Evolutionary conservation across 495 filamentous ascomycete genomes (phyloP), one percentile per base, ranked within the genome.

Genomic region (Penicillium canariense): DNA sequence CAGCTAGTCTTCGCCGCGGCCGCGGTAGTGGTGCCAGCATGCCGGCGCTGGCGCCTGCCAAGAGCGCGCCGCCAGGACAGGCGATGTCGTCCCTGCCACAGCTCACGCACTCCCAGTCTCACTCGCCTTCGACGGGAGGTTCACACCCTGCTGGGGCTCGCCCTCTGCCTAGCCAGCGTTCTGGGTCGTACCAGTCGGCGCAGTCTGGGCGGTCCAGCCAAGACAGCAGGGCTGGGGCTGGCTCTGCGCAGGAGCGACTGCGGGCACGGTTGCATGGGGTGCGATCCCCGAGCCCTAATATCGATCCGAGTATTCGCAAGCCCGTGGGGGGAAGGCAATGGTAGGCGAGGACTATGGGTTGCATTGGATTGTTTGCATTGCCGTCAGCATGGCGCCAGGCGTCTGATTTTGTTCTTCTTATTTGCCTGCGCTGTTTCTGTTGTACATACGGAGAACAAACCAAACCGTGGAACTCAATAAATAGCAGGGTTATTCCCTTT

Each of bases 131-230:
- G 46, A 45, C 69, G 0, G 52, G 54, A 9, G 34, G 43, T 10
- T 50, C 69, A 6, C 77, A 78, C 20, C 75, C 75, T 0, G 65
- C 76, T 14, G 66, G 76, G 5, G 68, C 78, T 28, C 68, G 87
- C 22, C 87, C 85, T 11, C 61, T 88, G 54, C 87, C 84, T 6
- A 88, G 85, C 55, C 88, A 91, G 68, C 71, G 86, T 15, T 79
- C 78, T 3, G 87, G 86, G 5, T 90, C 88, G 54, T 87, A 89
- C 63, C 88, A 93, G 72, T 72, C 69, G 23, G 43, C 61, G 20
- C 51, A 61, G 50, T 52, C 60, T 58, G 61, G 56, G 70, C 62
- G 63, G 72, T 58, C 64, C 70, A 55, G 68, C 51, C 58, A 79
- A 53, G 79, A 80, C 60, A 76, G 43, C 23, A 28, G 77, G 55